Evolutionary conservation across 495 filamentous ascomycete species (phyloP), one percentile per base, ranked within the genome.

Genomic region (Neurospora cerealis): DNA sequence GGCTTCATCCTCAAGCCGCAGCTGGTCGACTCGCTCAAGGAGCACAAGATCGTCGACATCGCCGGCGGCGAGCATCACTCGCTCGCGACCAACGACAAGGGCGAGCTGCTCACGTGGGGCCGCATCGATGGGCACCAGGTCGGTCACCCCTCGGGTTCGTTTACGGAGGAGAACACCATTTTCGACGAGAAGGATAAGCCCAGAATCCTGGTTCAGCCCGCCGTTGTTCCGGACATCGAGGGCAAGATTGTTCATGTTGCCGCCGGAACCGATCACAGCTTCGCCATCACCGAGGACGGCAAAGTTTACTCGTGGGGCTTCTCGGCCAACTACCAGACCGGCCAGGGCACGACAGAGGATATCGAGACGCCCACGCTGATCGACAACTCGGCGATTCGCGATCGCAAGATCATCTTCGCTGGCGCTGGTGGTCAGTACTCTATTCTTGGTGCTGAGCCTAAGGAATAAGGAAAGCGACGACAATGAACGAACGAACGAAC

Each of bases 221-320:
- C 83, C 34, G 70, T 77, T 0, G 73, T 84, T 4, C 73, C 78
- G 5, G 77, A 75, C 44, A 21, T 83, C 8, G 69, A 77, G 21
- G 69, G 76, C 70, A 62, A 62, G 54, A 74, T 83, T 3, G 73
- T 77, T 4, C 42, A 46, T n/a, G 89, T 87, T 11, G 81, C 85
- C 21, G 82, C 84, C 21, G 89, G 87, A 5, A 85, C 85, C 2
- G 89, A 92, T 73, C 89, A 91, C 76, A 86, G 82, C 73, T 83
- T 93, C 70, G 89, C 86, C 13, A 81, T 93, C 74, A 87, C 87
- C 69, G 80, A 75, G 28, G 84, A 87, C 3, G 91, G 92, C 13
- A 83, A 85, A 62, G 91, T 89, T 7, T 93, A 88, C 79, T 86
- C 86, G 41, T 93, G 91, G 91, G 92, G 92, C 2, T 93, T 92